Percentiles rank a stretch among this genome's conserved stretches.
Conservation (phyloP, 176 grass and related monocot species). For the Ananas comosus region DNA sequence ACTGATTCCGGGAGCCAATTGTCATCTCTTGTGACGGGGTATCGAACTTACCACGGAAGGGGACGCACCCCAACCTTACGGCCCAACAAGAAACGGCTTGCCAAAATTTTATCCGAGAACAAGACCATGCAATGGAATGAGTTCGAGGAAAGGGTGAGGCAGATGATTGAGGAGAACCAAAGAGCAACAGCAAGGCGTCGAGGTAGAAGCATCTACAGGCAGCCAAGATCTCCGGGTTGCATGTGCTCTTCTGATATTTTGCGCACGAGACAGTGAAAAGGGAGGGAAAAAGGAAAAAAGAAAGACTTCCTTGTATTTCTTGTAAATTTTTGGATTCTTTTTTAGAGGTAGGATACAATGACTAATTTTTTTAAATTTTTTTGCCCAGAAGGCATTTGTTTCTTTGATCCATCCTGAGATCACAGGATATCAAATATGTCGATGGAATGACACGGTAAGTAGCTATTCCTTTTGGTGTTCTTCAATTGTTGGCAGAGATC, state of each 20-base stretch:
- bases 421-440: too few species aligned
- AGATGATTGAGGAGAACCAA: slow-evolving; percentile 88
- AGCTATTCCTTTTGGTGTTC: too few species aligned
- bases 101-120: slow-evolving; percentile 55
- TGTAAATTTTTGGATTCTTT: not conserved
- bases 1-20: slow-evolving; percentile 97
- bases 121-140: slow-evolving; percentile 43
- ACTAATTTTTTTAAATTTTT: not conserved
- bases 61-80: slow-evolving; percentile 64
- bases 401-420: not conserved
- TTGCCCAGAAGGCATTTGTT: not conserved
- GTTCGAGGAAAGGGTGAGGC: slow-evolving; percentile 56
- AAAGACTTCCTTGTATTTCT: not conserved
- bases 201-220: slow-evolving; percentile 78
- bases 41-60: slow-evolving; percentile 72
- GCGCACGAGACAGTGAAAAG: not conserved
- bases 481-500: too few species aligned
- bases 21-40: slow-evolving; percentile 82
- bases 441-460: too few species aligned
- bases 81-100: slow-evolving; percentile 79
- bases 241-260: slow-evolving; percentile 44
- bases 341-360: not conserved
- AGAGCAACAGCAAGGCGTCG: slow-evolving; percentile 44
- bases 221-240: slow-evolving; percentile 79
- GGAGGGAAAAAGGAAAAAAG: not conserved